Conservation (phyloP, 371 early-diverging fungal species). For the Dipsacomyces acuminosporus region DNA sequence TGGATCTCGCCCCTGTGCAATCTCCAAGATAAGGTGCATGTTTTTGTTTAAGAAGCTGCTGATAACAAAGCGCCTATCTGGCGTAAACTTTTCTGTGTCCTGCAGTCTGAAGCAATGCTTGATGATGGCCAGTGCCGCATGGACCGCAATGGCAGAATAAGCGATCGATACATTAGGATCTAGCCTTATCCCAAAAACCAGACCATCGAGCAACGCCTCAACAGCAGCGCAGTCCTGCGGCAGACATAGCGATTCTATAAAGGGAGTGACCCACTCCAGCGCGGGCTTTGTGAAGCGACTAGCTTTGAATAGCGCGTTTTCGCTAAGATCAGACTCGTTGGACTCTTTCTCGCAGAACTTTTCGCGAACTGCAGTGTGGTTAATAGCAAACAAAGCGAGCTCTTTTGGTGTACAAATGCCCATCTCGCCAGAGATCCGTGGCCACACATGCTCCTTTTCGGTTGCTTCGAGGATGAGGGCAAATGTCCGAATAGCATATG, state of each 20-base stretch:
- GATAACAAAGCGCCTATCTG: conserved; percentile 17
- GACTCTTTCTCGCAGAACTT: background rate
- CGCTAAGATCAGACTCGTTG: background rate
- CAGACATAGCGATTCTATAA: conserved; percentile 25
- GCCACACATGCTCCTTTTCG: conserved; percentile 15
- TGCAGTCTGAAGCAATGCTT: conserved; percentile 31
- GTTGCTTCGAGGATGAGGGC: conserved; percentile 14
- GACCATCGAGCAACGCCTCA: conserved; percentile 14
- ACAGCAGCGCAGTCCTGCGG: conserved; percentile 17
- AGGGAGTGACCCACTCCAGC: conserved; percentile 38
- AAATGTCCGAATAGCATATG: conserved; percentile 26
- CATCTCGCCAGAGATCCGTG: conserved; percentile 2
- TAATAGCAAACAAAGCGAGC: conserved; percentile 13
- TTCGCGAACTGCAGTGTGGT: conserved; percentile 5
- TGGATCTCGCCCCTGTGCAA: conserved; percentile 26
- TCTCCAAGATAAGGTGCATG: conserved; percentile 15
- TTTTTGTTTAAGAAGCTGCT: conserved; percentile 17
- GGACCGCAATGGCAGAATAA: conserved; percentile 19
- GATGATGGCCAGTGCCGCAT: conserved; percentile 30
- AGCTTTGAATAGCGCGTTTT: conserved; percentile 2
- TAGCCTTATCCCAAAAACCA: conserved; percentile 12
- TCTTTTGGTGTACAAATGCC: background rate
- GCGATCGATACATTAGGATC: conserved; percentile 10
- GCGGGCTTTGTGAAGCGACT: conserved; percentile 23
- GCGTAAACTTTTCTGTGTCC: conserved; percentile 9